Conservation (phyloP, 2,329 filamentous ascomycete genomes). For the Orbilia brochopaga region DNA sequence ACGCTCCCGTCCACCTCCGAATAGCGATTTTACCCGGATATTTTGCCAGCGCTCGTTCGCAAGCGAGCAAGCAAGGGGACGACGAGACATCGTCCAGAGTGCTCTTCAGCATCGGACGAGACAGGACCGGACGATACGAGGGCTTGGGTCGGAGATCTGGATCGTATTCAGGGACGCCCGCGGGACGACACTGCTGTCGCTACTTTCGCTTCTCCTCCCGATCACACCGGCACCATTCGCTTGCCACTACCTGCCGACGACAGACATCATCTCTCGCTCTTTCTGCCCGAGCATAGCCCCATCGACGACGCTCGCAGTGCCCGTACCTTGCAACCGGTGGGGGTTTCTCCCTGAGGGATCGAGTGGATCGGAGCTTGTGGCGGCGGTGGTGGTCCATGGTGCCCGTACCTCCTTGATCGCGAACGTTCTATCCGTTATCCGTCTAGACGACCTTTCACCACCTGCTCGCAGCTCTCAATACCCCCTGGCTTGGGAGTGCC, state of each 20-base stretch:
- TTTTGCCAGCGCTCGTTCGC: slow-evolving; percentile 49
- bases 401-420: slow-evolving; percentile 39
- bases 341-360: slow-evolving; percentile 20
- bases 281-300: background rate
- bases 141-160: slow-evolving; percentile 44
- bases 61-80: slow-evolving; percentile 30
- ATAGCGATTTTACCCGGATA: slow-evolving; percentile 50
- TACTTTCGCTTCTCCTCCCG: background rate
- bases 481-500: slow-evolving; percentile 48
- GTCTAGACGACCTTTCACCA: slow-evolving; percentile 24
- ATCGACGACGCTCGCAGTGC: slow-evolving; percentile 10
- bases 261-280: slow-evolving; percentile 15
- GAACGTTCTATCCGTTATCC: slow-evolving; percentile 17
- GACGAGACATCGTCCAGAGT: slow-evolving; percentile 6
- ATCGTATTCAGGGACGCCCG: slow-evolving; percentile 50
- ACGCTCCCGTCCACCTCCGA: slow-evolving; percentile 39
- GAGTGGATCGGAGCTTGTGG: slow-evolving; percentile 33
- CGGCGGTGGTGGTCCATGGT: slow-evolving; percentile 47
- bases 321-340: slow-evolving; percentile 27
- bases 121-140: slow-evolving; percentile 25
- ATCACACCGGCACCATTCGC: slow-evolving; percentile 7
- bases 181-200: slow-evolving; percentile 15
- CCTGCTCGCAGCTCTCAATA: slow-evolving; percentile 12
- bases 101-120: slow-evolving; percentile 23
- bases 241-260: slow-evolving; percentile 7